phyloP scores from a whole-genome alignment of 2,329 filamentous ascomycete genomes.

The Alternaria sp. region DNA sequence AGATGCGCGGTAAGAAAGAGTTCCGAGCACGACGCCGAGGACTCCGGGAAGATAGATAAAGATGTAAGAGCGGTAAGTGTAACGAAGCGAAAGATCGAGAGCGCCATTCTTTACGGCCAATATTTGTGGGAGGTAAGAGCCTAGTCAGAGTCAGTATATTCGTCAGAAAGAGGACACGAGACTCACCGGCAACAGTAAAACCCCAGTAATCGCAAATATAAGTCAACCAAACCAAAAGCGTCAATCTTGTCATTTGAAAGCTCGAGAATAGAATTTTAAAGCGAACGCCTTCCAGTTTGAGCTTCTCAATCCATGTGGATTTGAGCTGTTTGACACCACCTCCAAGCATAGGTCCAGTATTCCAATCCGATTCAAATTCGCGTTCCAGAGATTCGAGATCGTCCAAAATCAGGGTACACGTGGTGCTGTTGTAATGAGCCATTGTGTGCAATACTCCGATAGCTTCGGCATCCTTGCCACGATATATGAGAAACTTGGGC shows the following conservation, averaged over 20 bases:
- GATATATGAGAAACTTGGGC: slow-evolving; percentile 66
- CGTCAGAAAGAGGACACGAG: not conserved
- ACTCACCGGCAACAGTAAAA: slow-evolving; percentile 58
- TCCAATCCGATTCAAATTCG: slow-evolving; percentile 39
- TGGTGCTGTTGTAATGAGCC: slow-evolving; percentile 54
- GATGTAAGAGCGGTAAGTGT: slow-evolving; percentile 64
- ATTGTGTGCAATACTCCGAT: slow-evolving; percentile 57
- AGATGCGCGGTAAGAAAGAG: slow-evolving; percentile 57
- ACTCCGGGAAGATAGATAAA: slow-evolving; percentile 64
- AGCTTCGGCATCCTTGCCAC: slow-evolving; percentile 62
- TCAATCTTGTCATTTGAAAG: slow-evolving; percentile 56
- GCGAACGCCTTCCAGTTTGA: slow-evolving; percentile 53
- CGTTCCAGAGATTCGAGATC: slow-evolving; percentile 49
- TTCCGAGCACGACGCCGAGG: slow-evolving; percentile 60
- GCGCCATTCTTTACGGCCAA: slow-evolving; percentile 62
- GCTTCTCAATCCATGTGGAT: slow-evolving; percentile 44
- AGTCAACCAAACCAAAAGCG: slow-evolving; percentile 60
- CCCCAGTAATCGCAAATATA: slow-evolving; percentile 63
- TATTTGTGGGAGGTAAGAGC: slow-evolving; percentile 61
- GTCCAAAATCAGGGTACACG: slow-evolving; percentile 47
- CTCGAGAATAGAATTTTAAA: slow-evolving; percentile 58
- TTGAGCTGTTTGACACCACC: slow-evolving; percentile 43
- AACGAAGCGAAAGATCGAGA: slow-evolving; percentile 54
- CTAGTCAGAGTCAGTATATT: slow-evolving; percentile 34
- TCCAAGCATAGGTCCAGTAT: slow-evolving; percentile 40